A percentile compares a stretch with the other conserved stretches of the same genome.
These are phyloP conservation scores for Lecanicillium sp. DNA, from an alignment of 2,329 filamentous ascomycete genomes.

Conservation along the genomic window DNA sequence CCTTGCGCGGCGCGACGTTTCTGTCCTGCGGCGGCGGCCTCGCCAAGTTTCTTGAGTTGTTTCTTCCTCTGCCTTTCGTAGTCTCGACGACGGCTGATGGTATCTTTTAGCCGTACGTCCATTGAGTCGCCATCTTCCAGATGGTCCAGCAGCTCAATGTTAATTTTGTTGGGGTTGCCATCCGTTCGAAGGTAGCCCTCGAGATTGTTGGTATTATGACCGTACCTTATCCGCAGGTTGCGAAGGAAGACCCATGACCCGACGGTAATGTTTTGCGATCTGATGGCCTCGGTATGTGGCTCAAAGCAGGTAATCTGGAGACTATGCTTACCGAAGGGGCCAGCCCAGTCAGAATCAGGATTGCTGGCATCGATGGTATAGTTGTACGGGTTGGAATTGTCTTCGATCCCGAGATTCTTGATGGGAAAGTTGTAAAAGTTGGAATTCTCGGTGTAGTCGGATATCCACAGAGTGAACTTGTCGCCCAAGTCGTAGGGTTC, in stretches of 20 bases:
- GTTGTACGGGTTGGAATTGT: slow-evolving; percentile 34
- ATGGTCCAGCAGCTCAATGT: slow-evolving; percentile 47
- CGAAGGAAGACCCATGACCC: slow-evolving; percentile 59
- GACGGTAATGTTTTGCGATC: slow-evolving; percentile 42
- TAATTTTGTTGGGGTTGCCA: slow-evolving; percentile 42
- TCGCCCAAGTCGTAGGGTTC: slow-evolving; percentile 38
- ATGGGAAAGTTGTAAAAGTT: slow-evolving; percentile 49
- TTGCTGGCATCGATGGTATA: slow-evolving; percentile 37
- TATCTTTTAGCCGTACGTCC: slow-evolving; percentile 46
- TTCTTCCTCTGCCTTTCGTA: slow-evolving; percentile 50
- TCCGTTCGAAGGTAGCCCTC: slow-evolving; percentile 70
- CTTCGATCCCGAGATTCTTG: slow-evolving; percentile 25
- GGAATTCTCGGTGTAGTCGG: slow-evolving; percentile 74
- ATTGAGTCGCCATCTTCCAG: slow-evolving; percentile 35
- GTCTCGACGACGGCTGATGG: slow-evolving; percentile 56
- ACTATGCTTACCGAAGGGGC: slow-evolving; percentile 66
- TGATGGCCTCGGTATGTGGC: slow-evolving; percentile 57
- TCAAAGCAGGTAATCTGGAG: slow-evolving; percentile 68
- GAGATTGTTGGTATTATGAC: slow-evolving; percentile 46
- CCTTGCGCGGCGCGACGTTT: slow-evolving; percentile 32
- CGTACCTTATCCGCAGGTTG: slow-evolving; percentile 66
- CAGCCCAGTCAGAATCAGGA: slow-evolving; percentile 50
- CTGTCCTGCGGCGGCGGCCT: slow-evolving; percentile 31
- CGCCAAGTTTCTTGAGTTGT: slow-evolving; percentile 31
- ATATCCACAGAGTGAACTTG: slow-evolving; percentile 62